Evolutionary conservation across 495 filamentous ascomycete genomes (phyloP).

Genomic region (Lepraria neglecta): DNA sequence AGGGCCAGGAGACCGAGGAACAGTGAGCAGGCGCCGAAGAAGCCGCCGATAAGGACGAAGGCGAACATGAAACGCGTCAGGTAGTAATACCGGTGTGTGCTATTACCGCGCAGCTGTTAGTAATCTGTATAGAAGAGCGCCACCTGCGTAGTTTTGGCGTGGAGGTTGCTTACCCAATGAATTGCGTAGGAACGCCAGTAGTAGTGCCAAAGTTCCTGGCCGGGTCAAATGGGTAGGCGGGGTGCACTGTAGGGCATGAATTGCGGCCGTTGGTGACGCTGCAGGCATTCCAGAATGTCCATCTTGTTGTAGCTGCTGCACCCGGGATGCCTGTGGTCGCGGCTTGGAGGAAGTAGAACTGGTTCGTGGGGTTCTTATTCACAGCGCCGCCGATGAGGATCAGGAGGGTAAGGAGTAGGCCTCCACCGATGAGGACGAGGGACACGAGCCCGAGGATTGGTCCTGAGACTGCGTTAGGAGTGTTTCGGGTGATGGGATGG

Average conservation of each 20-base stretch:
- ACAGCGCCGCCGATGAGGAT: constrained; percentile 65
- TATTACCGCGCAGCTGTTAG: constrained; percentile 3
- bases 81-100: constrained; percentile 49
- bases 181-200: constrained; percentile 47
- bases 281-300: constrained; percentile 84
- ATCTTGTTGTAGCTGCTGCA: constrained; percentile 61
- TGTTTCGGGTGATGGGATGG: constrained; percentile 11
- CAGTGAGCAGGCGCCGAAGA: constrained; percentile 56
- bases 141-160: background rate
- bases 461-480: constrained; percentile 32
- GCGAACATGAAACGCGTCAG: constrained; percentile 64
- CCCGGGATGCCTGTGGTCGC: constrained; percentile 63
- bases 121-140: background rate
- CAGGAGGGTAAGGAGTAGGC: constrained; percentile 72
- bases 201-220: constrained; percentile 56
- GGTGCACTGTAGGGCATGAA: constrained; percentile 47
- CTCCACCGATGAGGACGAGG: constrained; percentile 68
- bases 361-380: constrained; percentile 54
- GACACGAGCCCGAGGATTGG: constrained; percentile 51
- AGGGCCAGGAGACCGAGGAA: constrained; percentile 56
- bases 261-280: constrained; percentile 49
- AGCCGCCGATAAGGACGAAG: constrained; percentile 63
- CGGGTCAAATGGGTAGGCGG: constrained; percentile 62
- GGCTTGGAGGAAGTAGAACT: constrained; percentile 77
- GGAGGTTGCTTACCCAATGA: constrained; percentile 44